Base-by-base conservation (phyloP, 805 yeast species). In the Candida vaughaniae region DNA sequence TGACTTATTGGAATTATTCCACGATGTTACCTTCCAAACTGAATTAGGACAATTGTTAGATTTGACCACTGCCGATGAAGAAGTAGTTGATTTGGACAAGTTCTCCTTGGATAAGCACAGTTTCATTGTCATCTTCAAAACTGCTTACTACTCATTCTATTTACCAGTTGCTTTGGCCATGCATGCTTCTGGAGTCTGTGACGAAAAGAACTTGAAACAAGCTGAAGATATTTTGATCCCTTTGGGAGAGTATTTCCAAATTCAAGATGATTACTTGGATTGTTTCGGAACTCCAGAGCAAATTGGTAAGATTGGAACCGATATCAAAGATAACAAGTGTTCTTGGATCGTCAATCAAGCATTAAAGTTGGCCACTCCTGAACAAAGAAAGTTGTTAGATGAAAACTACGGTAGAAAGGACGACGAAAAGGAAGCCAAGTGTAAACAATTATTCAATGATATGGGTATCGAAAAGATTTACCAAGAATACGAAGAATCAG, bases 231-330 rank as follows among this genome's bases (percentile, higher is more conserved):
- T 93, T 28, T 75, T 93, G 62, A 81, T 93, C 47, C 97, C 97
- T 39, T 77, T 93, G 50, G 99, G 99, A 42, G 97, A 93, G 64
- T 93, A 93, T 64, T 93, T 93, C 82, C 99, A 93, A 72, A 87
- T 93, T 51, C 99, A 93, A 70, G 99, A 93, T 60, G 99, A 93
- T 64, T 93, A 75, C 70, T 77, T 93, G 49, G 99, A 93, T 66
- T 87, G 96, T 64, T 93, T 87, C 58, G 99, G 99, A 48, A 88
- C 91, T 53, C 96, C 99, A 29, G 95, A 86, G 58, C 88, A 91
- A 56, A 93, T 90, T 57, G 99, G 99, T 46, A 93, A 93, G 74
- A 88, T 93, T 51, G 99, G 99, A 51, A 93, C 99, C 42, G 99
- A 93, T 62, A 93, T 93, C 58, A 85, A 85, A 69, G 99, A 93